Evolutionary conservation across 345 rosid species (phyloP).

Genomic region (Carallia brachiata): DNA sequence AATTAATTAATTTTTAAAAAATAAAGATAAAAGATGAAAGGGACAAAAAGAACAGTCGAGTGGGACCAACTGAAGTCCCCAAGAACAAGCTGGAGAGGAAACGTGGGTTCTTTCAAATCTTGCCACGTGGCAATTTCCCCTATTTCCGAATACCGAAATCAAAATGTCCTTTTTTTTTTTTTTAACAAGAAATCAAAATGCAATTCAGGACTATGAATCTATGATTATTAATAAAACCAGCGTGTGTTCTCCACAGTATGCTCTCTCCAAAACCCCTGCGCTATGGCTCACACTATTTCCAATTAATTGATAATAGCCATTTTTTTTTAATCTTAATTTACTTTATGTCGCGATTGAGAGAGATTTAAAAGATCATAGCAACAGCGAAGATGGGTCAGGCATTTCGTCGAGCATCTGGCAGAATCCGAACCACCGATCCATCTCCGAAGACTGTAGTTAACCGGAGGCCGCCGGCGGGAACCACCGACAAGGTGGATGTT

Average conservation of each 20-base stretch:
- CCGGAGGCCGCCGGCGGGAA: constrained; percentile 31
- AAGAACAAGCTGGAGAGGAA: not conserved
- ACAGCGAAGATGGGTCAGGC: constrained; percentile 77
- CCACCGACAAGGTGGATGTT: constrained; percentile 30
- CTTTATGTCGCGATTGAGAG: not conserved
- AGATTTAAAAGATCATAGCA: not conserved
- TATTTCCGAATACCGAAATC: not conserved
- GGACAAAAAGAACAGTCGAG: too few relatives aligned
- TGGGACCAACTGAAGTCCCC: too few relatives aligned
- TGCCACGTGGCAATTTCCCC: constrained; percentile 1
- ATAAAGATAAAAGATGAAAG: too few relatives aligned
- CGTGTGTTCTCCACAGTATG: not conserved
- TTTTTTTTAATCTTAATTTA: not conserved
- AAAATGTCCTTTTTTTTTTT: too few relatives aligned
- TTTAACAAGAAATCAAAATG: not conserved
- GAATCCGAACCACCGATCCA: constrained; percentile 43
- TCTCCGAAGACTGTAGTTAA: constrained; percentile 39
- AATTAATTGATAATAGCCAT: not conserved
- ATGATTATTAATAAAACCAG: too few relatives aligned
- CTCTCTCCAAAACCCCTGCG: not conserved
- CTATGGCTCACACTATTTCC: not conserved
- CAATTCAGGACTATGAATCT: too few relatives aligned
- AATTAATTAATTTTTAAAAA: too few relatives aligned
- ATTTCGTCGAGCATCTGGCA: constrained; percentile 96
- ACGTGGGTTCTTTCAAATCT: not conserved